These are phyloP conservation scores for Flaveria trinervia DNA, from an alignment of 129 eudicot species.

Conservation along the genomic window DNA sequence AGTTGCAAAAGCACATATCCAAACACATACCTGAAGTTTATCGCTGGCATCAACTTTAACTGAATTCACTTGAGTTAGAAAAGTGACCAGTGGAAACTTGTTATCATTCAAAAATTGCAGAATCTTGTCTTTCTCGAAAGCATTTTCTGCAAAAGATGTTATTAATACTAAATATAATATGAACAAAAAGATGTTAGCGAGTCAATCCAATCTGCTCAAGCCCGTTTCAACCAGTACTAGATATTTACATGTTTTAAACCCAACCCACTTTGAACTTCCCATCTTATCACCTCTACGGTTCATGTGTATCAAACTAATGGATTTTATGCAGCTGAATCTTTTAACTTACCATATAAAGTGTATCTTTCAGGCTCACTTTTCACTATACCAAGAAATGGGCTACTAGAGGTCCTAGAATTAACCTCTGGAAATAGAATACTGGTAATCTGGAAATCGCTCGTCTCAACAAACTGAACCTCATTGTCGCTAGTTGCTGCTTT, in stretches of 20 bases:
- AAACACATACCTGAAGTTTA: conserved; percentile 60
- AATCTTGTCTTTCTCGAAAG: conserved; percentile 46
- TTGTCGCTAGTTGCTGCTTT: conserved; percentile 67
- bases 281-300: background rate
- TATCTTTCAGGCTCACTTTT: conserved; percentile 84
- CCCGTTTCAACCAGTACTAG: background rate
- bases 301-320: too few species aligned
- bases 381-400: conserved; percentile 67
- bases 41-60: conserved; percentile 66
- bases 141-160: conserved; percentile 53
- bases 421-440: conserved; percentile 50
- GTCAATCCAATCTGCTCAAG: background rate
- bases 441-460: conserved; percentile 49
- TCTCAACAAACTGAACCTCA: conserved; percentile 78
- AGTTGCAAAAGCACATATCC: conserved; percentile 2
- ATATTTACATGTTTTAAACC: background rate
- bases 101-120: conserved; percentile 65
- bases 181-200: background rate
- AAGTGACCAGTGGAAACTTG: conserved; percentile 81
- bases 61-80: conserved; percentile 77
- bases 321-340: conserved; percentile 8
- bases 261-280: background rate
- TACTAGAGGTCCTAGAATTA: conserved; percentile 24
- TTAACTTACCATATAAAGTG: conserved; percentile 66
- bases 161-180: background rate